Evolutionary conservation across 495 filamentous ascomycete genomes (phyloP).

Genomic region (Acidiella bohemica): DNA sequence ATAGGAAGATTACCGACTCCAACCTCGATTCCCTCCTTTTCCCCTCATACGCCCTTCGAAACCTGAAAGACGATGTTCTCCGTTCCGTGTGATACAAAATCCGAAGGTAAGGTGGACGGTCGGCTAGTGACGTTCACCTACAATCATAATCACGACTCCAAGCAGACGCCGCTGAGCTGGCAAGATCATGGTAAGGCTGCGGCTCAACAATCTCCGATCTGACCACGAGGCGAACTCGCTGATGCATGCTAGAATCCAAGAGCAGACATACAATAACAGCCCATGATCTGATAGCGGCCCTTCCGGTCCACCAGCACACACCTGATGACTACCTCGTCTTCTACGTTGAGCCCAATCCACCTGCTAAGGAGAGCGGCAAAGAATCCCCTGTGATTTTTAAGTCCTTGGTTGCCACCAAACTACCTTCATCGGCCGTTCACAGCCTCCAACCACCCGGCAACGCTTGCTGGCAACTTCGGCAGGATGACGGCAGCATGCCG

Average conservation of each 20-base stretch:
- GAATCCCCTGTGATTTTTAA: conserved; percentile 7
- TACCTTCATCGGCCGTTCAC: conserved; percentile 13
- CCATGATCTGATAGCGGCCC: conserved; percentile 9
- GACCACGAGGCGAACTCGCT: not conserved
- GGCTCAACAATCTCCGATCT: too few relatives aligned
- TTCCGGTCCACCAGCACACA: conserved; percentile 7
- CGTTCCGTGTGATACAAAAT: too few relatives aligned
- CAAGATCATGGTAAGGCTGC: conserved; percentile 1
- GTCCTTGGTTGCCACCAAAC: conserved; percentile 8
- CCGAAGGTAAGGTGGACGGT: conserved; percentile 18
- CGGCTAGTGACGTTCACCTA: conserved; percentile 13
- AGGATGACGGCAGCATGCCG: conserved; percentile 3
- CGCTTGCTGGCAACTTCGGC: conserved; percentile 12
- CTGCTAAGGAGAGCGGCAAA: not conserved
- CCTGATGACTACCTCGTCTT: conserved; percentile 13
- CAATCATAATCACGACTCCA: not conserved
- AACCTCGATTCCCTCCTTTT: too few relatives aligned
- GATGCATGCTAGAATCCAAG: not conserved
- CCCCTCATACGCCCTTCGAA: too few relatives aligned
- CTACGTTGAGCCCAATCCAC: conserved; percentile 4
- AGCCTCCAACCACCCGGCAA: conserved; percentile 10
- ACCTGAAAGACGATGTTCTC: too few relatives aligned
- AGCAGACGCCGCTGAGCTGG: conserved; percentile 3
- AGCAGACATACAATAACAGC: conserved; percentile 1
- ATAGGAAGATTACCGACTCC: too few relatives aligned